These are phyloP conservation scores for Coemansia sp. DNA, from an alignment of 192 early-diverging fungal genomes.

Conservation along the genomic window DNA sequence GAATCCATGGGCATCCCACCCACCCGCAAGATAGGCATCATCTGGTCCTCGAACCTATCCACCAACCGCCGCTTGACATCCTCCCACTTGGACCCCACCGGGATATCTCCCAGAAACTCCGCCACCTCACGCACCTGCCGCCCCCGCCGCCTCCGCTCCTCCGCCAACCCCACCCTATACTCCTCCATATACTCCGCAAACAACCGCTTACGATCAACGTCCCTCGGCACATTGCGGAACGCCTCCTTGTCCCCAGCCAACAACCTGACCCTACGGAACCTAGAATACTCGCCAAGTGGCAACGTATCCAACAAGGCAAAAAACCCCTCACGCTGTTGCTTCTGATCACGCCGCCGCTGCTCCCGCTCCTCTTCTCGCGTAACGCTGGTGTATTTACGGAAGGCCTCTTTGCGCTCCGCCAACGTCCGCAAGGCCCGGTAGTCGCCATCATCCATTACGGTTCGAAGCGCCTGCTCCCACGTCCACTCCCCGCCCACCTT, in stretches of 20 bases:
- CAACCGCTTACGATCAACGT: constrained; percentile 54
- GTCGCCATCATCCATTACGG: constrained; percentile 73
- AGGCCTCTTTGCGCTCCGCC: constrained; percentile 75
- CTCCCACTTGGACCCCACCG: constrained; percentile 14
- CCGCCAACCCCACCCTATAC: constrained; percentile 59
- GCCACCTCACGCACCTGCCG: constrained; percentile 53
- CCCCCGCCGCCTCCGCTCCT: constrained; percentile 54
- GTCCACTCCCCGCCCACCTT: constrained; percentile 77
- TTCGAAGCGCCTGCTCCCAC: constrained; percentile 89
- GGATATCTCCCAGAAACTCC: constrained; percentile 7
- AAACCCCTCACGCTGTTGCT: constrained; percentile 53
- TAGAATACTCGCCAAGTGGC: constrained; percentile 51
- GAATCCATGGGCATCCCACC: constrained; percentile 11
- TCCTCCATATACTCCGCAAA: constrained; percentile 73
- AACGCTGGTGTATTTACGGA: constrained; percentile 58
- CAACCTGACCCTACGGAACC: constrained; percentile 47
- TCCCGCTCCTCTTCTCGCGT: constrained; percentile 52
- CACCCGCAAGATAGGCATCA: constrained; percentile 29
- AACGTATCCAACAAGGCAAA: constrained; percentile 50
- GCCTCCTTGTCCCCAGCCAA: constrained; percentile 58
- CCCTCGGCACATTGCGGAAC: constrained; percentile 57
- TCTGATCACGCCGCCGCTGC: neutral
- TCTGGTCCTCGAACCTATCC: constrained; percentile 7
- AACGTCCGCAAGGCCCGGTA: constrained; percentile 79
- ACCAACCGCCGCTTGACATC: constrained; percentile 17